A percentile compares a stretch with the other conserved stretches of the same genome.
phyloP scores from a whole-genome alignment of 139 green algal genomes.

The Tetradesmus lagerheimii region DNA sequence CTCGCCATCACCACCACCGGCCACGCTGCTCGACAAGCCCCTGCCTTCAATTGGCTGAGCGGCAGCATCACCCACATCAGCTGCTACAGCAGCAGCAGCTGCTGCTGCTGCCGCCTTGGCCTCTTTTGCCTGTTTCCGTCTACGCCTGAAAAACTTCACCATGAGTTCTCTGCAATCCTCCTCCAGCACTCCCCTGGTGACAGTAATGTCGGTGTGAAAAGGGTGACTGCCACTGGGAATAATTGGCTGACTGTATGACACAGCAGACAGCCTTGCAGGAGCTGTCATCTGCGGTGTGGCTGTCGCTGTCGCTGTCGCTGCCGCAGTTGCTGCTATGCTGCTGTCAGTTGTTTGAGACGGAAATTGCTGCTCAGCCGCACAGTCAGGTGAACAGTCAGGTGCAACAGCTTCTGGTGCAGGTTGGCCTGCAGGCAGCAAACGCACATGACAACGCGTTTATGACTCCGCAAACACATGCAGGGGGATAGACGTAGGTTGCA shows the following conservation, averaged over 20 bases:
- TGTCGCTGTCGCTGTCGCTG: conserved; percentile 31
- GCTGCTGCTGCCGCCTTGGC: conserved; percentile 2
- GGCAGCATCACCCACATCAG: neutral
- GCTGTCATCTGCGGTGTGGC: neutral
- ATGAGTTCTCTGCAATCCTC: conserved; percentile 65
- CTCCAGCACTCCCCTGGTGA: conserved; percentile 70
- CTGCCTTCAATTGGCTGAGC: neutral
- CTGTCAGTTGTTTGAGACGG: neutral
- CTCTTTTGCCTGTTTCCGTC: conserved; percentile 32
- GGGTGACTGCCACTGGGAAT: conserved; percentile 59
- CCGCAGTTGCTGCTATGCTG: neutral
- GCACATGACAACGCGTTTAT: too few species aligned
- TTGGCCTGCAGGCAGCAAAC: too few species aligned
- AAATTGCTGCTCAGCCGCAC: neutral
- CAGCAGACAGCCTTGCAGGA: neutral
- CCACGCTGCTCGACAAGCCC: neutral
- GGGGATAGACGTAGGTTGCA: too few species aligned
- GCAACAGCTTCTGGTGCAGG: too few species aligned
- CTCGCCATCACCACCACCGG: neutral
- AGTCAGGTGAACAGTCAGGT: too few species aligned
- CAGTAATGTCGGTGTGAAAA: conserved; percentile 72
- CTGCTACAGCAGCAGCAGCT: neutral
- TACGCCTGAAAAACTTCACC: conserved; percentile 9
- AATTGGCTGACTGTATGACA: neutral
- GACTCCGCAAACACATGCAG: neutral